Evolutionary conservation across 345 rosid species (phyloP).

Genomic region (Corchorus olitorius): DNA sequence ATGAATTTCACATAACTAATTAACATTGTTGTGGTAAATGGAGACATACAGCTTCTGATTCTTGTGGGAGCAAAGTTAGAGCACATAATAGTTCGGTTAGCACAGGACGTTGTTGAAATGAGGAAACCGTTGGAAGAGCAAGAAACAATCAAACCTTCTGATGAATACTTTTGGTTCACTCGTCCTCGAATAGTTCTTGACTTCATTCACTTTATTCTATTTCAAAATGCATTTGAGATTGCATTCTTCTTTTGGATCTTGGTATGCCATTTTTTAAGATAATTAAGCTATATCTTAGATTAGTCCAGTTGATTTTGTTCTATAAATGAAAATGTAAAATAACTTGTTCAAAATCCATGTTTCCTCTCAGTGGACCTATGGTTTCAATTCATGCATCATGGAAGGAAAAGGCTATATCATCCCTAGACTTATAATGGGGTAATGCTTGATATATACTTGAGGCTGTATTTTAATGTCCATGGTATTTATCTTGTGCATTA

Average conservation of each 20-base stretch:
- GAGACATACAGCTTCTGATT: conserved; percentile 57
- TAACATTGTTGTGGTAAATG: conserved; percentile 2
- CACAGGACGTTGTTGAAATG: conserved; percentile 46
- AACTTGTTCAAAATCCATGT: not conserved
- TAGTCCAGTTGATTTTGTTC: not conserved
- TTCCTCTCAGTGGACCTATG: conserved; percentile 3
- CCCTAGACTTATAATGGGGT: conserved; percentile 82
- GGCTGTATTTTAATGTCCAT: not conserved
- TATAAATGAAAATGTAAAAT: not conserved
- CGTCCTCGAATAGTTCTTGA: conserved; percentile 53
- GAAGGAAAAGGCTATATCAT: conserved; percentile 59
- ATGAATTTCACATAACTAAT: not conserved
- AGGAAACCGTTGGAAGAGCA: conserved; percentile 23
- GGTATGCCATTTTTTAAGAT: conserved; percentile 38
- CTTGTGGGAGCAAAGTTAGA: conserved; percentile 84
- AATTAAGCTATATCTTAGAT: not conserved
- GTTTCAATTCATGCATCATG: conserved; percentile 74
- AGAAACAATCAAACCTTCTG: conserved; percentile 64
- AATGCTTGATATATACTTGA: conserved; percentile 12
- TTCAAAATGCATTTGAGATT: conserved; percentile 86
- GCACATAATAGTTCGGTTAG: conserved; percentile 62
- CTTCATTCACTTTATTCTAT: conserved; percentile 81
- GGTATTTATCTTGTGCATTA: not conserved
- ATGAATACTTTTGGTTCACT: conserved; percentile 78
- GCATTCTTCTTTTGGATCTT: conserved; percentile 91